Evolutionary conservation across 306 rosid species (phyloP), one percentile per base, ranked within the genome.

Genomic region (Ceratonia siliqua): DNA sequence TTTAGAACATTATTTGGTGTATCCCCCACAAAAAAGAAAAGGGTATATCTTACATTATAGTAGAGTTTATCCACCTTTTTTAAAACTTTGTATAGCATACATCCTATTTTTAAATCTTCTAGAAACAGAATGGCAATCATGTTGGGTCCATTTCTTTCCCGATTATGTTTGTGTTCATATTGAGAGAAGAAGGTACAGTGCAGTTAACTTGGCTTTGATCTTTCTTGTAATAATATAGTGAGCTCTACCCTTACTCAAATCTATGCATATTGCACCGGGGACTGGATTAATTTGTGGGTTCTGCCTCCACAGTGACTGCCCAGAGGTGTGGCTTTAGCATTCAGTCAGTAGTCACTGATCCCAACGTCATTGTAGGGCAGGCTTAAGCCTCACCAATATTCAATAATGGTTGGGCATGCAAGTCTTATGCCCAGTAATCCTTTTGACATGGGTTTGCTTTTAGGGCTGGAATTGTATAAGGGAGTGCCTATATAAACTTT

Each of bases 131-230:
- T 25, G 6, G 28, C 43, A 33, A 66, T 25, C 42, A 65, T 45
- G 22, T 67, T 46, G 43, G 33, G 35, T 18, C 28, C 48, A 27
- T 32, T 39, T 53, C n/a, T 54, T 75, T 56, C 20, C 42, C 50
- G 56, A 46, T 39, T 32, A 46, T 57, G 70, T 63, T 77, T n/a
- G 50, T 57, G 57, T 48, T 68, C 58, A 14, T 46, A 24, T 35
- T 24, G 39, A 52, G 32, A 59, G 70, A 46, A 49, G 52, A n/a
- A 55, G n/a, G 4, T 2, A 20, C 54, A 20, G 10, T 28, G 55
- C 59, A n/a, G 52, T 24, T 68, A 6, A 72, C 27, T 72, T 21
- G 33, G 43, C 36, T 14, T 15, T 67, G 70, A 59, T 46, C 62
- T 61, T 45, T 12, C 49, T 58, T 9, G 38, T 45, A 18, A 56